Conservation (phyloP, 805 yeast species). For the Helenozyma baotianmanensis region DNA sequence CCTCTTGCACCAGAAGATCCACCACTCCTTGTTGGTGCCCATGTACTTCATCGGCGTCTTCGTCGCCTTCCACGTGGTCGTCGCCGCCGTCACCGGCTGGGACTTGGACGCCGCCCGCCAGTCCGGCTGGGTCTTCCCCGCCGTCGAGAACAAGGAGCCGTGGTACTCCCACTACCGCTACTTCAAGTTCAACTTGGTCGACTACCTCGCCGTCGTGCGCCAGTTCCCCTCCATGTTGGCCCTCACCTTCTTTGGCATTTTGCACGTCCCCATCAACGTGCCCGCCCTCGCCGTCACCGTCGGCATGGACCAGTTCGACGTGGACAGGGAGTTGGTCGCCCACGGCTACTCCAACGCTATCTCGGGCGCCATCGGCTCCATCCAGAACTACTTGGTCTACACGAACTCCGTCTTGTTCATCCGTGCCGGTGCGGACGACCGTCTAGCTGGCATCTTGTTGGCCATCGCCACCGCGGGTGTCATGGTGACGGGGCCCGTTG, state of each 20-base stretch:
- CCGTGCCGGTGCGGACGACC: conserved; percentile 88
- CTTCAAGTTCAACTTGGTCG: conserved; percentile 66
- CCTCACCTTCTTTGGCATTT: conserved; percentile 87
- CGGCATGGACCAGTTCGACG: conserved; percentile 81
- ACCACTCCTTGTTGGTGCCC: conserved; percentile 75
- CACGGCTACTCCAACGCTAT: conserved; percentile 89
- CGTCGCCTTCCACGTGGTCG: conserved; percentile 60
- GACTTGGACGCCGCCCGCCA: conserved; percentile 57
- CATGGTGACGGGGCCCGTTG: conserved; percentile 84
- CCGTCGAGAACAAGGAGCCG: conserved; percentile 63
- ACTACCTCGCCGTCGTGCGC: conserved; percentile 62
- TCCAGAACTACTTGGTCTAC: conserved; percentile 92
- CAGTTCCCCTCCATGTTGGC: conserved; percentile 94
- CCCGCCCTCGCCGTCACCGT: conserved; percentile 94
- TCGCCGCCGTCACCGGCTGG: conserved; percentile 63
- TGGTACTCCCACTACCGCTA: conserved; percentile 84
- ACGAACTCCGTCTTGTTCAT: conserved; percentile 90
- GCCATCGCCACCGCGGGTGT: conserved; percentile 77
- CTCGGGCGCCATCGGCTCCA: conserved; percentile 80
- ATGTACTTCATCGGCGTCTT: conserved; percentile 72
- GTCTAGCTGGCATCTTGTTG: conserved; percentile 84
- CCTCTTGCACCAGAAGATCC: conserved; percentile 48
- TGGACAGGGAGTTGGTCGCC: conserved; percentile 88
- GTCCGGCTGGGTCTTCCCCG: conserved; percentile 79
- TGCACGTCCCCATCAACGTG: conserved; percentile 96